Evolutionary conservation across 192 early-diverging fungal genomes (phyloP).

Genomic region (Jimgerdemannia lactiflua): DNA sequence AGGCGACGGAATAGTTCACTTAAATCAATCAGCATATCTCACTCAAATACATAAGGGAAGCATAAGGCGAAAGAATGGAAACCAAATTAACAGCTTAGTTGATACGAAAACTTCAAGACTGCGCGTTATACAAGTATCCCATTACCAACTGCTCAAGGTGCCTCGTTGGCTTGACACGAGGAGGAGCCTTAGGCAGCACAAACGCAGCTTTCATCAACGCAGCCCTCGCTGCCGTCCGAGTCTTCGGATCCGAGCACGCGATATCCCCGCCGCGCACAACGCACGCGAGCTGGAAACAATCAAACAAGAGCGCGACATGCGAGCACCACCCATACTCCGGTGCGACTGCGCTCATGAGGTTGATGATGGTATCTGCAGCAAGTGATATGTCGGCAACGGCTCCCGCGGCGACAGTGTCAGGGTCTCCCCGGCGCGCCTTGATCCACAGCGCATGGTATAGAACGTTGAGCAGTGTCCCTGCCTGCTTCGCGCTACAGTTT

Average conservation of each 20-base stretch:
- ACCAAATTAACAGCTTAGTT: background rate
- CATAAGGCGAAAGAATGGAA: background rate
- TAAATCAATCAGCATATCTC: no score
- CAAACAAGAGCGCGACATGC: background rate
- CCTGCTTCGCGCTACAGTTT: background rate
- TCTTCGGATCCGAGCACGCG: background rate
- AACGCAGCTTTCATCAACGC: background rate
- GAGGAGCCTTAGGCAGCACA: background rate
- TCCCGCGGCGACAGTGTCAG: background rate
- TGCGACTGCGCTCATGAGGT: background rate
- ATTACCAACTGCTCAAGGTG: background rate
- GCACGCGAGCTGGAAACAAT: background rate
- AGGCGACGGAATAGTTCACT: no score
- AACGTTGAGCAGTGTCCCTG: background rate
- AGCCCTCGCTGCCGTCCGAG: background rate
- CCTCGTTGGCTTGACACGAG: background rate
- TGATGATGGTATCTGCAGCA: background rate
- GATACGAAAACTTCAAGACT: background rate
- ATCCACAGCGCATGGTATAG: background rate
- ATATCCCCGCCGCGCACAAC: background rate
- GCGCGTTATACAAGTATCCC: background rate
- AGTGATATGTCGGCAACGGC: background rate
- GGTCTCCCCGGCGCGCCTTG: background rate
- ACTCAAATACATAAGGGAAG: background rate
- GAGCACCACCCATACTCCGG: background rate